Percentiles rank a stretch among this genome's conserved stretches.
phyloP scores from a whole-genome alignment of 176 grass and related monocot species.

The Bromus sterilis region DNA sequence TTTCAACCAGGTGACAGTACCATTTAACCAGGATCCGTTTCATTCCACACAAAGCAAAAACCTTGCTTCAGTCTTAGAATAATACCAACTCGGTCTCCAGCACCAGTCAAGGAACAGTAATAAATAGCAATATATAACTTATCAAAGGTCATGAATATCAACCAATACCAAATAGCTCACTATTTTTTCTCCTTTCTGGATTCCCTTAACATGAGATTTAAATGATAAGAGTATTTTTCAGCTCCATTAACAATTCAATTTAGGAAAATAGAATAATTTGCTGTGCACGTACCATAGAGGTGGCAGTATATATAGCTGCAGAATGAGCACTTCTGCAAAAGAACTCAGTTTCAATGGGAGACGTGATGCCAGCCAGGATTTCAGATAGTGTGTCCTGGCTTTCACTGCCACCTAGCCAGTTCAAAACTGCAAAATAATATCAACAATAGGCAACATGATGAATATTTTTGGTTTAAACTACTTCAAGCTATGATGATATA shows the following conservation, averaged over 20 bases:
- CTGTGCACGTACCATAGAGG: constrained; percentile 1
- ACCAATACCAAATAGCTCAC: background rate
- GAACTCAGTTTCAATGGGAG: constrained; percentile 8
- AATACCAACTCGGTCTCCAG: background rate
- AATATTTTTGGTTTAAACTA: constrained; percentile 3
- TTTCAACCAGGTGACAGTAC: background rate
- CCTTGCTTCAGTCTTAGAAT: background rate
- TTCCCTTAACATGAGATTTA: background rate
- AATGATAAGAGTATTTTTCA: background rate
- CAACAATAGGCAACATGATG: too few relatives aligned
- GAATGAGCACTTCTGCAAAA: background rate
- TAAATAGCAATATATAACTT: background rate
- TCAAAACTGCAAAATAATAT: constrained; percentile 10
- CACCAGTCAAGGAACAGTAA: background rate
- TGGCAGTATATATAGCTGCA: background rate
- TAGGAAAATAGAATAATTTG: background rate
- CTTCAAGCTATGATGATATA: background rate
- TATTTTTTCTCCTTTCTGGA: background rate
- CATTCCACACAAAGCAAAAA: background rate
- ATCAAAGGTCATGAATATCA: background rate
- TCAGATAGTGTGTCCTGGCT: background rate
- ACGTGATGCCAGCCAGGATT: constrained; percentile 3
- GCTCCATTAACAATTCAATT: background rate
- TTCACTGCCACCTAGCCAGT: background rate
- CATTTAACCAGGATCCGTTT: background rate